Evolutionary conservation across 192 early-diverging fungal genomes (phyloP).

Genomic region (Ambispora gerdemannii): DNA sequence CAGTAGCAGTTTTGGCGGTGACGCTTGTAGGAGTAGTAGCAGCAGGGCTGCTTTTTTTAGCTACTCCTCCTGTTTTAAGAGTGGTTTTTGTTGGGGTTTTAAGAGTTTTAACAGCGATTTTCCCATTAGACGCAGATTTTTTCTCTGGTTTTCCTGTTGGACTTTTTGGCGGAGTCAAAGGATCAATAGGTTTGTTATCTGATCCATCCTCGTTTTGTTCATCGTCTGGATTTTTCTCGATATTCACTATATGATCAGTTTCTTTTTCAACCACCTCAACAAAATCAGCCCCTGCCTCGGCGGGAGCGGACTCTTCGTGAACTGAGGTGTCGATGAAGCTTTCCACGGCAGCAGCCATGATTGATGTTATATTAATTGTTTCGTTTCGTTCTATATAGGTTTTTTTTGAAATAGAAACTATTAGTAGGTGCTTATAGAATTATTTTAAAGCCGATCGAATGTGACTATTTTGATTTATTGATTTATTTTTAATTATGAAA

Average conservation of each 20-base stretch:
- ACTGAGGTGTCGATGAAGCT: neutral
- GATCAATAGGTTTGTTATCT: neutral
- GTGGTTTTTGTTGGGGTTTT: neutral
- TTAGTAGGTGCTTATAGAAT: too few species aligned
- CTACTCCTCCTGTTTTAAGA: constrained; percentile 6
- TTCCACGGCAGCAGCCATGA: neutral
- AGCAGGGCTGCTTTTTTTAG: neutral
- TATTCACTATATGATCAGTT: neutral
- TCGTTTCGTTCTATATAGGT: neutral
- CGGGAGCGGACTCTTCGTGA: neutral
- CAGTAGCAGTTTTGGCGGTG: neutral
- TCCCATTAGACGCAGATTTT: neutral
- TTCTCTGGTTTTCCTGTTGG: constrained; percentile 18
- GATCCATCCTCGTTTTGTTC: neutral
- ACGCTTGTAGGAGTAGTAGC: neutral
- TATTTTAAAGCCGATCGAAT: too few species aligned
- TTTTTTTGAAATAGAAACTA: neutral
- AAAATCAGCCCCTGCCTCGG: neutral
- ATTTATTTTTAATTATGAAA: neutral
- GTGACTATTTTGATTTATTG: neutral
- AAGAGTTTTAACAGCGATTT: neutral
- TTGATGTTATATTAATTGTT: too few species aligned
- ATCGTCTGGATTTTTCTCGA: neutral
- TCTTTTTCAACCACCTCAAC: neutral
- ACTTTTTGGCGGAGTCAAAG: constrained; percentile 30